Evolutionary conservation across 1,139 yeast species (phyloP).

Genomic region (Suhomyces kunorum): DNA sequence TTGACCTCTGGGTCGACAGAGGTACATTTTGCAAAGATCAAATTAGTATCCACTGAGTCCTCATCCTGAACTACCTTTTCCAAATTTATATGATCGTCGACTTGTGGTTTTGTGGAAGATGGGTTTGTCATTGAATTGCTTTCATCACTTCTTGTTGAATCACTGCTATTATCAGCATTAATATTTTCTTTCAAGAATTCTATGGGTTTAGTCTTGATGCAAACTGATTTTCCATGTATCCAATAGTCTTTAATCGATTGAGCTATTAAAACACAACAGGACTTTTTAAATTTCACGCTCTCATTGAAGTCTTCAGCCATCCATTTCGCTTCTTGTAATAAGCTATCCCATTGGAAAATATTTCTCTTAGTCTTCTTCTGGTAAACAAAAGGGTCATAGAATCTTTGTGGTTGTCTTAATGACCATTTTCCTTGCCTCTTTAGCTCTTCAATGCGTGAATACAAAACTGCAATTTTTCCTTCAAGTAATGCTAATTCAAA

Average conservation of each 20-base stretch:
- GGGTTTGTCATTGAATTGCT: no score
- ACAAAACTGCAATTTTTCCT: constrained; percentile 89
- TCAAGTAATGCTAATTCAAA: constrained; percentile 87
- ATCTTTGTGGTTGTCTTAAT: constrained; percentile 76
- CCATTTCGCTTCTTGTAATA: constrained; percentile 85
- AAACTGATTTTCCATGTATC: constrained; percentile 69
- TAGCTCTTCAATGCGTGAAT: constrained; percentile 88
- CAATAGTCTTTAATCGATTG: constrained; percentile 77
- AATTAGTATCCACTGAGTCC: constrained; percentile 11
- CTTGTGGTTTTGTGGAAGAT: no score
- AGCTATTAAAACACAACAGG: constrained; percentile 69
- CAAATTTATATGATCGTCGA: no score
- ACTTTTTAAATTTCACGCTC: constrained; percentile 64
- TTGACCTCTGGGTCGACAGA: constrained; percentile 8
- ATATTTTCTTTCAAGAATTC: neutral
- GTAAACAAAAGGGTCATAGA: constrained; percentile 63
- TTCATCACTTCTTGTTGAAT: no score
- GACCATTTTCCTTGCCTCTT: constrained; percentile 91
- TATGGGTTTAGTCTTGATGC: constrained; percentile 52
- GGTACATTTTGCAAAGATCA: constrained; percentile 6
- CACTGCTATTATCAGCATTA: no score
- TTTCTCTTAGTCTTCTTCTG: constrained; percentile 33
- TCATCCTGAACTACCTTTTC: neutral
- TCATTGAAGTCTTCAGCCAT: constrained; percentile 79
- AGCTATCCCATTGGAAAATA: constrained; percentile 66